Percentiles rank a stretch among this genome's conserved stretches.
Conservation (phyloP, 176 grass and related monocot genomes). For the Tillandsia leiboldiana region DNA sequence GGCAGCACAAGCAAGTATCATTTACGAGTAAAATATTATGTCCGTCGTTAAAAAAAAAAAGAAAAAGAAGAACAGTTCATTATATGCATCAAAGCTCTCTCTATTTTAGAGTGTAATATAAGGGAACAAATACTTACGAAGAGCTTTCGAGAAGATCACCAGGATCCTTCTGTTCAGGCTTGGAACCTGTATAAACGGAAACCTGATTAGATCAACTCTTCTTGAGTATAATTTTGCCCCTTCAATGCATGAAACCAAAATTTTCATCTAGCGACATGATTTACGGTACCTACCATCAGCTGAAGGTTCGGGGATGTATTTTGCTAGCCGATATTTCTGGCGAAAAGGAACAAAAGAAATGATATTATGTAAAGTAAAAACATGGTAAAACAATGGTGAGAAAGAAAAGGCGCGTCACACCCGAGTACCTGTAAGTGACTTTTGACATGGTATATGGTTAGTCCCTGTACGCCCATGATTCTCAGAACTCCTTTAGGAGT, state of each 20-base stretch:
- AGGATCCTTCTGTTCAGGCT: constrained; percentile 65
- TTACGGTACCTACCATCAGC: constrained; percentile 52
- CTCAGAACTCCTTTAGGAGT: constrained; percentile 95
- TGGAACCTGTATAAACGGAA: constrained; percentile 38
- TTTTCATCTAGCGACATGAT: constrained; percentile 5
- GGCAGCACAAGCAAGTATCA: too few relatives aligned
- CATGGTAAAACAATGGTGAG: not conserved
- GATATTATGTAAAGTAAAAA: not conserved
- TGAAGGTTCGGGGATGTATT: constrained; percentile 78
- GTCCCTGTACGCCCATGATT: constrained; percentile 67
- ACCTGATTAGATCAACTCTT: not conserved
- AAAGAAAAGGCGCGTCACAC: not conserved
- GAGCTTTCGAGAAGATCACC: constrained; percentile 62
- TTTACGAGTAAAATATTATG: too few relatives aligned
- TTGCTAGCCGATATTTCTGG: constrained; percentile 95
- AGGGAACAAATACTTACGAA: constrained; percentile 56
- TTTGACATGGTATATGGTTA: constrained; percentile 99
- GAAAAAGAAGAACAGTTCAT: not conserved
- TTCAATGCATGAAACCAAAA: not conserved
- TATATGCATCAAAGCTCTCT: not conserved
- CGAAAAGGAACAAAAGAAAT: constrained; percentile 15
- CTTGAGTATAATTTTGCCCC: not conserved
- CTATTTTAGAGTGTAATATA: not conserved
- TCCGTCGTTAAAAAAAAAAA: not conserved
- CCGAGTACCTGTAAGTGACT: constrained; percentile 89